Conservation (phyloP, 371 early-diverging fungal genomes). For the Mortierella sp. region DNA sequence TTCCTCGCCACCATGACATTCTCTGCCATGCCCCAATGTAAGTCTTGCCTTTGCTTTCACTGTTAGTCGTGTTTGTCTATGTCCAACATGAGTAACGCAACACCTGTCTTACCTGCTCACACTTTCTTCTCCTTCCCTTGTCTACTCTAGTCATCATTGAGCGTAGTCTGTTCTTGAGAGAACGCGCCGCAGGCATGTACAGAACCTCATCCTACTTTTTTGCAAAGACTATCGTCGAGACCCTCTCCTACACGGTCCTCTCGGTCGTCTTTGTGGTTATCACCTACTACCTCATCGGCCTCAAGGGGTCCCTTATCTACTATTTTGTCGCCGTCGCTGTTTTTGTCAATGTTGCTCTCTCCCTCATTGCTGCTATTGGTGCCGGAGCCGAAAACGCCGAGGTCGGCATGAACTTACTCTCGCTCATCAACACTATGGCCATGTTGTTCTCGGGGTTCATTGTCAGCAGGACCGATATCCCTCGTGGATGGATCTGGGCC, state of each 20-base stretch:
- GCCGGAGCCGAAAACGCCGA: slow-evolving; percentile 55
- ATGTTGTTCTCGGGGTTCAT: slow-evolving; percentile 58
- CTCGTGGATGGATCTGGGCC: slow-evolving; percentile 57
- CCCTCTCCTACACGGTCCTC: slow-evolving; percentile 51
- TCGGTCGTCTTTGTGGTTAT: slow-evolving; percentile 52
- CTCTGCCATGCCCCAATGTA: slow-evolving; percentile 51
- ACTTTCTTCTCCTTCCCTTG: not conserved
- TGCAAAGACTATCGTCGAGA: slow-evolving; percentile 58
- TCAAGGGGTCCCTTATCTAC: slow-evolving; percentile 44
- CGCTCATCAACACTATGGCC: slow-evolving; percentile 57
- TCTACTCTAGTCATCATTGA: slow-evolving; percentile 45
- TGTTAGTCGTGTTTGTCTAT: not conserved
- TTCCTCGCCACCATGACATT: slow-evolving; percentile 55
- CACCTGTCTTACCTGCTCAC: not conserved
- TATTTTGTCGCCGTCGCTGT: slow-evolving; percentile 50
- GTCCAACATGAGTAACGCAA: not conserved
- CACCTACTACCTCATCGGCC: slow-evolving; percentile 49
- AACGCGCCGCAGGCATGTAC: slow-evolving; percentile 57
- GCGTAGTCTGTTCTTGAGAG: slow-evolving; percentile 50
- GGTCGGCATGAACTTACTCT: slow-evolving; percentile 50
- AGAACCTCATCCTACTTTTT: slow-evolving; percentile 50
- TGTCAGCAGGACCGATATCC: slow-evolving; percentile 43
- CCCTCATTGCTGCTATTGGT: slow-evolving; percentile 53
- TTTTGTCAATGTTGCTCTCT: slow-evolving; percentile 56
- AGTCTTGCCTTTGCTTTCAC: slow-evolving; percentile 4